Evolutionary conservation across 108 stramenopile genomes (phyloP), one percentile per base, ranked within the genome.

Genomic region (Cyclotella baltica): DNA sequence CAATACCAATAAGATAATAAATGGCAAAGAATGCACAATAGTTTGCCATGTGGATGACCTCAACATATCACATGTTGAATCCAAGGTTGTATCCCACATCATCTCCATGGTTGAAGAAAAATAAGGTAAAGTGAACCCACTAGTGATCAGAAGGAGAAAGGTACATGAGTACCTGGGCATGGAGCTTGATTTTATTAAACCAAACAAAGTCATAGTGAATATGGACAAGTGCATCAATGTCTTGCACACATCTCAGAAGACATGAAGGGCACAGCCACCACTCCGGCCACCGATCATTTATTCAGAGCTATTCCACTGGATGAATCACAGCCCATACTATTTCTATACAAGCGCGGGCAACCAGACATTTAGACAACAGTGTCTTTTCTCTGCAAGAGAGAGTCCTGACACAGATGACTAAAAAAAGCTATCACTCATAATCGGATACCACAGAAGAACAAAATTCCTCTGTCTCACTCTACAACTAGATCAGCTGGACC

Each of bases 1-100:
- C n/a, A n/a, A n/a, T n/a, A n/a, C 47, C 47, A 48, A 48, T n/a
- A 48, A 48, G 47, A 4, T 48, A n/a, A n/a, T 48, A n/a, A 48
- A 6, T n/a, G 6, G 47, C 18, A 48, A 48, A 48, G 19, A 48
- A n/a, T n/a, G 18, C 47, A 48, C 47, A 2, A 48, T 48, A 48
- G 47, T 48, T 1, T 48, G 2, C 19, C 47, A 48, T 48, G 47
- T 6, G 18, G 47, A 48, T 48, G 47, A 48, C n/a, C n/a, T n/a
- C n/a, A n/a, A n/a, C n/a, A n/a, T n/a, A n/a, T n/a, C n/a, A n/a
- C n/a, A n/a, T n/a, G n/a, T n/a, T n/a, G n/a, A n/a, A n/a, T n/a
- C n/a, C n/a, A n/a, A n/a, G n/a, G n/a, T n/a, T n/a, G n/a, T n/a
- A n/a, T n/a, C n/a, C n/a, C n/a, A n/a, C n/a, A n/a, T n/a, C n/a